phyloP scores from a whole-genome alignment of 2,329 filamentous ascomycete genomes.

The Colletotrichum sp. region DNA sequence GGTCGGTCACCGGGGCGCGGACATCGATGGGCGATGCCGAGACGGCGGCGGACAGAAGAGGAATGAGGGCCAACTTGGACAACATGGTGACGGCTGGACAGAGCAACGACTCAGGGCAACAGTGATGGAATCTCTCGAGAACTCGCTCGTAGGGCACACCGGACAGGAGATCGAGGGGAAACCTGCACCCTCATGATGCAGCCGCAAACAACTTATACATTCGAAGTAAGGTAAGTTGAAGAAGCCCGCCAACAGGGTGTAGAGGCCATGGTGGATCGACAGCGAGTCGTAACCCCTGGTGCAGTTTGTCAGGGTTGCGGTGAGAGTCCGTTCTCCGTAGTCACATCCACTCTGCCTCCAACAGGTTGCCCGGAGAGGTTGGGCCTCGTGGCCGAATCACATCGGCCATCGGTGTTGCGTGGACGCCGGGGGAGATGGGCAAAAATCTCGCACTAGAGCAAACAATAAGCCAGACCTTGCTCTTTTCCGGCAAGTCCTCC shows the following conservation, averaged over 20 bases:
- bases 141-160: slow-evolving; percentile 2
- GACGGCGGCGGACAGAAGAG: slow-evolving; percentile 17
- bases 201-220: slow-evolving; percentile 13
- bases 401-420: background rate
- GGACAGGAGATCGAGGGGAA: background rate
- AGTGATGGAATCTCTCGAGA: background rate
- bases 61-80: slow-evolving; percentile 20
- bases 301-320: background rate
- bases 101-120: background rate
- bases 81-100: slow-evolving; percentile 18
- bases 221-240: background rate
- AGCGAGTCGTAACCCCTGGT: background rate
- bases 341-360: background rate
- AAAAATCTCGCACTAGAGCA: slow-evolving; percentile 4
- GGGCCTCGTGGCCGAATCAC: background rate
- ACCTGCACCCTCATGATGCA: background rate
- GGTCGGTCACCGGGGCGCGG: background rate
- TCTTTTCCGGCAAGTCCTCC: slow-evolving; percentile 10
- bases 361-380: background rate
- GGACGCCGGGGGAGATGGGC: background rate
- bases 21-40: slow-evolving; percentile 14
- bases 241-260: background rate
- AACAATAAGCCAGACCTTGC: background rate
- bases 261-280: background rate
- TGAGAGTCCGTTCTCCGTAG: background rate